Evolutionary conservation across 1,284 basidiomycete genomes (phyloP).

Genomic region (Mycena citricolor): DNA sequence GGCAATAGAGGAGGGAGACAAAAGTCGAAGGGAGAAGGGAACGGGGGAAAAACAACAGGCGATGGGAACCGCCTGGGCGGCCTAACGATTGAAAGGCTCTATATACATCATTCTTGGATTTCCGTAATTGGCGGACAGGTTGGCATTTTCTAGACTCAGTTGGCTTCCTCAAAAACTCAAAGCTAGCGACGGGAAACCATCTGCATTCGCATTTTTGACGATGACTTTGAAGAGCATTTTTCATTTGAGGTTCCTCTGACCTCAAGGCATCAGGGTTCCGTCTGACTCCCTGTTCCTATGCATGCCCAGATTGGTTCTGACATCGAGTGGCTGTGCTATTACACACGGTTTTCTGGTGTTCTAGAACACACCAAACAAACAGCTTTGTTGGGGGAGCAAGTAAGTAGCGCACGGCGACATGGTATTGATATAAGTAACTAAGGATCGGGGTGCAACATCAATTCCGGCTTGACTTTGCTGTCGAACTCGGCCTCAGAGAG

Average conservation of each 20-base stretch:
- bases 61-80: no score
- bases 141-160: no score
- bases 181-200: not conserved
- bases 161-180: constrained; percentile 10
- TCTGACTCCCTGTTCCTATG: not conserved
- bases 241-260: constrained; percentile 1
- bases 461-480: constrained; percentile 91
- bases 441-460: constrained; percentile 77
- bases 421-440: constrained; percentile 26
- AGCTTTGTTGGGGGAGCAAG: not conserved
- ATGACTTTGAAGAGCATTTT: constrained; percentile 15
- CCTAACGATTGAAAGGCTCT: constrained; percentile 16
- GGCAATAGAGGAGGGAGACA: no score
- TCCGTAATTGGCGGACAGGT: constrained; percentile 6
- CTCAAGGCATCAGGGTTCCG: no score
- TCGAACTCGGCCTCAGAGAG: constrained; percentile 94
- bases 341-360: no score
- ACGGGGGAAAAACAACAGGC: no score
- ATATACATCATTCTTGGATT: constrained; percentile 6
- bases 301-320: not conserved
- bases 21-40: no score
- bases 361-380: no score
- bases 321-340: not conserved
- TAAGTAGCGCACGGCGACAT: constrained; percentile 1
- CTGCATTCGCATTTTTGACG: constrained; percentile 15